phyloP scores from a whole-genome alignment of 768 basidiomycete genomes.

The Trametes meyenii region DNA sequence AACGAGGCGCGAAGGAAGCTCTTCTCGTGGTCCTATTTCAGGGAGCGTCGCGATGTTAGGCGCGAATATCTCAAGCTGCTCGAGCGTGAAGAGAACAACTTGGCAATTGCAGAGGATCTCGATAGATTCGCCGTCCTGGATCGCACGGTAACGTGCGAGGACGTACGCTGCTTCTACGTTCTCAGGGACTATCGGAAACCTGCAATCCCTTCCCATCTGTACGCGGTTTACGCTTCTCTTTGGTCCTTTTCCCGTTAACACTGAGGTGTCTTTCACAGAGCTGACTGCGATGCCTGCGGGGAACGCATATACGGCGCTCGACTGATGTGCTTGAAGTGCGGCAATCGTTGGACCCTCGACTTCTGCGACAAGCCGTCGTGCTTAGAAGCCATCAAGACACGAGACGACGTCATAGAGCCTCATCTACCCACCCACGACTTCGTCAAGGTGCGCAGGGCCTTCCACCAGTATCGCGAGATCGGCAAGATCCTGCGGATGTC shows the following conservation, averaged over 20 bases:
- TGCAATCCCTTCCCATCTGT: not conserved
- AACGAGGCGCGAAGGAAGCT: conserved; percentile 27
- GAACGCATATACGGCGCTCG: conserved; percentile 21
- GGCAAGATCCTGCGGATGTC: conserved; percentile 13
- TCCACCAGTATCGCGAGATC: conserved; percentile 21
- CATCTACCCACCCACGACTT: conserved; percentile 25
- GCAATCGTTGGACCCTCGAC: conserved; percentile 21
- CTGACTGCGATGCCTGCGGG: conserved; percentile 22
- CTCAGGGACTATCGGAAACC: conserved; percentile 10
- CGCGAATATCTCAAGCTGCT: conserved; percentile 34
- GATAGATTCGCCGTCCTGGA: conserved; percentile 10
- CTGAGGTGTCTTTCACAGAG: conserved; percentile 3
- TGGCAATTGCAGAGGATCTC: not conserved
- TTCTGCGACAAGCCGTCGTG: conserved; percentile 27
- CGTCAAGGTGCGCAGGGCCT: conserved; percentile 23
- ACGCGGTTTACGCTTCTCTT: not conserved
- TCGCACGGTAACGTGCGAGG: conserved; percentile 7
- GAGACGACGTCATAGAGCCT: conserved; percentile 3
- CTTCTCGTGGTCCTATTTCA: conserved; percentile 39
- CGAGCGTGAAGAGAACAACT: conserved; percentile 25
- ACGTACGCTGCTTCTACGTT: conserved; percentile 6
- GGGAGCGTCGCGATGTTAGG: conserved; percentile 33
- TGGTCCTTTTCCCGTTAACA: too few species aligned
- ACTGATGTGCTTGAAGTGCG: conserved; percentile 17
- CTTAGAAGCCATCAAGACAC: conserved; percentile 4